Evolutionary conservation across 129 eudicot genomes (phyloP), one percentile per base, ranked within the genome.

Genomic region (Flaveria trinervia): DNA sequence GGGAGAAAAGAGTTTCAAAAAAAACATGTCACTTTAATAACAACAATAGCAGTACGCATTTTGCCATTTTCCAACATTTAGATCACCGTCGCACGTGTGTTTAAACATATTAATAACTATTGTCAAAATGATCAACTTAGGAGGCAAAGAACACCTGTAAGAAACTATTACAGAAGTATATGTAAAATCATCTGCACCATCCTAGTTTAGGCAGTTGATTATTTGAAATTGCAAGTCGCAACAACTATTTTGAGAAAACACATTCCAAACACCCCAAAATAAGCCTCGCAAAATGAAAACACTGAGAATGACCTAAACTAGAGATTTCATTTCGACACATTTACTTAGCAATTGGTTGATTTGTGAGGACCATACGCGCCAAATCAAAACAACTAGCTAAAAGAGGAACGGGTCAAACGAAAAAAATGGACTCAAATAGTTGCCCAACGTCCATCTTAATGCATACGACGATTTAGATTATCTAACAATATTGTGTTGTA

Each of bases 1-100:
- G 11, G 15, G 18, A 36, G 60, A 64, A 20, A 33, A n/a, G 3
- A n/a, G 20, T 69, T 82, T 28, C 30, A 28, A 20, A 77, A 7
- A 25, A 81, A 23, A 52, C 7, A 54, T 23, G 56, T 8, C 48
- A 46, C 48, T 41, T 43, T 22, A 48, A 75, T 72, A 52, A 33
- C 52, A 65, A 44, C 10, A 11, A 20, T 1, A 41, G 64, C 39
- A 62, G 25, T 25, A 25, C 23, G 46, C 39, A 39, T 2, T 43
- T 73, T 30, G 22, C 22, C 22, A 20, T 20, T 20, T 20, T 20
- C 60, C 64, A 15, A 48, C 59, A 46, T 44, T 44, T 44, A 11
- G 49, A 5, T 25, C 1, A 15, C 22, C 59, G 9, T 15, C 13
- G 1, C 20, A 5, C 9, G 65, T 23, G 16, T 59, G 65, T 23